Conservation (phyloP, 2,329 filamentous ascomycete genomes). For the Fulvia fulva region DNA sequence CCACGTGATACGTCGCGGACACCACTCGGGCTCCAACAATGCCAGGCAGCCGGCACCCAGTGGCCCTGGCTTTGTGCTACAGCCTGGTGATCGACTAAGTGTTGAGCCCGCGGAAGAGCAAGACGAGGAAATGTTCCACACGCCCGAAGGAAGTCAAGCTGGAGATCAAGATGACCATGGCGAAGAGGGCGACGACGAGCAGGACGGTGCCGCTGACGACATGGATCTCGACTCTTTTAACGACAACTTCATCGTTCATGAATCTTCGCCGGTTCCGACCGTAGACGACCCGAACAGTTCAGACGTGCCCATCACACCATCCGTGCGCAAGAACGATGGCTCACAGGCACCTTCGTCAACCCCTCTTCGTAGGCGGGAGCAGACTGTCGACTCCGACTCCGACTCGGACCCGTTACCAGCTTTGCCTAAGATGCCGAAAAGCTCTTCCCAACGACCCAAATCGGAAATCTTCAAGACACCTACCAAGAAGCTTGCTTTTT, state of each 20-base stretch:
- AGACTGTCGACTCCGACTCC: background rate
- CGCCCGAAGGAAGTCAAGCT: conserved; percentile 7
- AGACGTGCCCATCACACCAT: background rate
- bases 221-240: conserved; percentile 1
- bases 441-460: background rate
- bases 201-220: conserved; percentile 10
- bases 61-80: conserved; percentile 5
- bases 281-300: background rate
- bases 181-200: conserved; percentile 9
- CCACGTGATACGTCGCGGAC: conserved; percentile 18
- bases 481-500: background rate
- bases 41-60: background rate
- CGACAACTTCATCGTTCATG: conserved; percentile 7
- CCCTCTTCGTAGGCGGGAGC: background rate
- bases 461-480: background rate
- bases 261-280: background rate
- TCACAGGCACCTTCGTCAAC: background rate
- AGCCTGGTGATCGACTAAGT: conserved; percentile 25
- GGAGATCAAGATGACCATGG: conserved; percentile 3
- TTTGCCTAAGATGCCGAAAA: background rate
- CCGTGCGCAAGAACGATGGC: background rate
- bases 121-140: conserved; percentile 19
- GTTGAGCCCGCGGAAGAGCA: conserved; percentile 20
- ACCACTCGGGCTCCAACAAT: background rate
- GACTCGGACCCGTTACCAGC: background rate